Evolutionary conservation across 306 rosid genomes (phyloP).

Genomic region (Vigna unguiculata): DNA sequence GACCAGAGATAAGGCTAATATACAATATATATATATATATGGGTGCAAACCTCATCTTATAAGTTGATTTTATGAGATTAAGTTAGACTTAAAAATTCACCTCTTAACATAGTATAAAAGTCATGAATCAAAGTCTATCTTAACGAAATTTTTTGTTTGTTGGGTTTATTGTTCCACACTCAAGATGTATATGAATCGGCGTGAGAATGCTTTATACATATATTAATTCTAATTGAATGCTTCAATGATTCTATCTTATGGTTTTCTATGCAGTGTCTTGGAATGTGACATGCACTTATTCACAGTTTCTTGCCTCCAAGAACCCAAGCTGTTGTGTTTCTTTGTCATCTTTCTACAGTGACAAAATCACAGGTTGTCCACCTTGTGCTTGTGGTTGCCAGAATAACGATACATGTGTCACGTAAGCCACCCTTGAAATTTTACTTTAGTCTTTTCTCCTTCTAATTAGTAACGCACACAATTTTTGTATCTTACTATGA

Average conservation of each 20-base stretch:
- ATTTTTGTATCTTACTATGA: constrained; percentile 1
- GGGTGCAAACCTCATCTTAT: too few relatives aligned
- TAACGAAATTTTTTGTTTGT: too few relatives aligned
- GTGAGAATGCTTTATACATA: too few relatives aligned
- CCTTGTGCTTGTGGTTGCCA: constrained; percentile 94
- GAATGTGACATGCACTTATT: constrained; percentile 95
- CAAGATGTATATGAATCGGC: too few relatives aligned
- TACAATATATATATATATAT: too few relatives aligned
- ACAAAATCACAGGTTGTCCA: constrained; percentile 78
- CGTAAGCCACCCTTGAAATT: constrained; percentile 57
- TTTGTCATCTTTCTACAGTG: constrained; percentile 88
- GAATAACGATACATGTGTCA: constrained; percentile 69
- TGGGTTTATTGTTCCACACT: too few relatives aligned
- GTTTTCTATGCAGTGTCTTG: constrained; percentile 81
- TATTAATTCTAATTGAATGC: not conserved
- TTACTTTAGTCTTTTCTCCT: not conserved
- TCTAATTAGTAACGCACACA: not conserved
- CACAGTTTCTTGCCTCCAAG: constrained; percentile 87
- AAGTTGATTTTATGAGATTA: too few relatives aligned
- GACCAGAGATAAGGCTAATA: too few relatives aligned
- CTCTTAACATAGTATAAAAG: too few relatives aligned
- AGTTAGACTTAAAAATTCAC: too few relatives aligned
- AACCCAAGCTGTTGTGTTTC: constrained; percentile 96
- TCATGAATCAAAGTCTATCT: too few relatives aligned
- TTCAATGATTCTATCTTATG: constrained; percentile 7